These are phyloP conservation scores for Russula dissimulans DNA, from an alignment of 768 basidiomycete species.

Conservation along the genomic window DNA sequence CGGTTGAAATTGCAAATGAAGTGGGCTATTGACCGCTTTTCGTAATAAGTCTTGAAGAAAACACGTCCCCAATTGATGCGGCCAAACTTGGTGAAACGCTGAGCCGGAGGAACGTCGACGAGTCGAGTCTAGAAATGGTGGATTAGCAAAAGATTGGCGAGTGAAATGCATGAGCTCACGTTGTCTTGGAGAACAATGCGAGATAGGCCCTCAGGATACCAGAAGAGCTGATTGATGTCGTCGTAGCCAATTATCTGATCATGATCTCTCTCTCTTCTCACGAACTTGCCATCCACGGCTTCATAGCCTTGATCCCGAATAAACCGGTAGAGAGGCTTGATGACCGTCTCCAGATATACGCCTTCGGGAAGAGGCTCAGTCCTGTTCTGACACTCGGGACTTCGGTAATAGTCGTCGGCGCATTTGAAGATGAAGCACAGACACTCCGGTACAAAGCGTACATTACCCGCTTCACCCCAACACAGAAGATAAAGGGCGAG, in stretches of 20 bases:
- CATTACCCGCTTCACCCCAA: constrained; percentile 98
- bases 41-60: constrained; percentile 98
- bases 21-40: constrained; percentile 89
- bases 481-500: constrained; percentile 92
- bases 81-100: constrained; percentile 88
- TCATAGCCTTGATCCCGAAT: constrained; percentile 98
- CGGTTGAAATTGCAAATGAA: constrained; percentile 99
- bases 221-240: constrained; percentile 98
- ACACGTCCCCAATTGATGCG: constrained; percentile 89
- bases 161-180: constrained; percentile 35
- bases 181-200: constrained; percentile 85
- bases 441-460: constrained; percentile 94
- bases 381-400: constrained; percentile 92
- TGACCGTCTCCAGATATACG: constrained; percentile 80
- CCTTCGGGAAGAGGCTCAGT: constrained; percentile 92
- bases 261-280: constrained; percentile 90
- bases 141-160: constrained; percentile 2
- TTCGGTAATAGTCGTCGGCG: constrained; percentile 98
- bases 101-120: constrained; percentile 82
- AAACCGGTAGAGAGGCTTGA: constrained; percentile 93
- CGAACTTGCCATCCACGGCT: constrained; percentile 88
- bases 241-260: constrained; percentile 97
- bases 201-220: constrained; percentile 97
- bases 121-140: constrained; percentile 59
- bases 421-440: constrained; percentile 99